phyloP scores from a whole-genome alignment of 2,329 filamentous ascomycete species.

The Colletotrichum liriopes region DNA sequence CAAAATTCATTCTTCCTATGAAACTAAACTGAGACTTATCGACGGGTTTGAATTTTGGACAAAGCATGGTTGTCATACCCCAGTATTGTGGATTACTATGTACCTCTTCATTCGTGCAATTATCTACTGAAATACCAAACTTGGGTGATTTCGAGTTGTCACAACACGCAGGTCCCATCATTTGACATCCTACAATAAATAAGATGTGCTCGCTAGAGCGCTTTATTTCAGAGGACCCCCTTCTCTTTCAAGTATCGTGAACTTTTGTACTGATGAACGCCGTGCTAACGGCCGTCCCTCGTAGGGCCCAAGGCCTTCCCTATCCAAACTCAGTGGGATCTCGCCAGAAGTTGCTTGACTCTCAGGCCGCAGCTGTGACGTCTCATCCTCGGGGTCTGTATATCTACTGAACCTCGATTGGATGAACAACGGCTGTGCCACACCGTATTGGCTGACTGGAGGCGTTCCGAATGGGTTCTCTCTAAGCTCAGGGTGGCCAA shows the following conservation, averaged over 20 bases:
- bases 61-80: background rate
- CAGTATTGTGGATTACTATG: background rate
- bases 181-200: background rate
- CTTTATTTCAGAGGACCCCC: conserved; percentile 30
- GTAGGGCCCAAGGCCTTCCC: conserved; percentile 19
- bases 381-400: conserved; percentile 31
- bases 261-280: conserved; percentile 35
- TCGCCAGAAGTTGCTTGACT: conserved; percentile 36
- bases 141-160: background rate
- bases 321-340: conserved; percentile 31
- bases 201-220: background rate
- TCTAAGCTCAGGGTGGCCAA: conserved; percentile 17
- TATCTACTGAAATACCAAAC: conserved; percentile 23
- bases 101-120: background rate
- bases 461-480: conserved; percentile 15
- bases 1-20: no score
- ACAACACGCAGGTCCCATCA: background rate
- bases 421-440: conserved; percentile 31
- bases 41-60: rapidly evolving
- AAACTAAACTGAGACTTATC: no score
- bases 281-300: conserved; percentile 3
- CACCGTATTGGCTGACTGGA: conserved; percentile 19
- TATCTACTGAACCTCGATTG: conserved; percentile 38
- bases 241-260: conserved; percentile 22
- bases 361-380: conserved; percentile 11